Evolutionary conservation across 441 rosid species (phyloP).

Genomic region (Eruca vesicaria): DNA sequence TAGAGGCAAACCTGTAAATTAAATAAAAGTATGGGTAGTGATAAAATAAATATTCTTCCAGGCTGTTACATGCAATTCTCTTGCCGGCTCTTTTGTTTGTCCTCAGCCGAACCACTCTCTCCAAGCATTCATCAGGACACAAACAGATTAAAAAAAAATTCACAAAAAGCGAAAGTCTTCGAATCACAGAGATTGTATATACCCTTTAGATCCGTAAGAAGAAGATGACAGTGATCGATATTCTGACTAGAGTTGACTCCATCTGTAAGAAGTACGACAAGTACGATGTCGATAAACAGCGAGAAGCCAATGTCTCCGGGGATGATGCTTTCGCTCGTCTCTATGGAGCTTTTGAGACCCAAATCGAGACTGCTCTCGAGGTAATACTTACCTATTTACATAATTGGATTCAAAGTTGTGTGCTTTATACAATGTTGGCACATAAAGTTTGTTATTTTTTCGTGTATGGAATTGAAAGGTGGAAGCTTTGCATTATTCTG

Average conservation of each 20-base stretch:
- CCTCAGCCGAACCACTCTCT: conserved; percentile 1
- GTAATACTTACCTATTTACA: conserved; percentile 36
- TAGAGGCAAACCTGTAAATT: neutral
- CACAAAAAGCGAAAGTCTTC: neutral
- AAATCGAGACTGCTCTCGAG: conserved; percentile 79
- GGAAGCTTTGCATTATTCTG: neutral
- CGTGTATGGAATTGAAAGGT: neutral
- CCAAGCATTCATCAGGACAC: neutral
- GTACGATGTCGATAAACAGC: conserved; percentile 88
- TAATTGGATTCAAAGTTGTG: neutral
- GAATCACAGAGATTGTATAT: conserved; percentile 16
- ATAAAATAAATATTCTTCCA: neutral
- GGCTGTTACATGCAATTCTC: conserved; percentile 18
- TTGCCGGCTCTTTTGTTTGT: conserved; percentile 12
- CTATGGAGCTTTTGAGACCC: conserved; percentile 68
- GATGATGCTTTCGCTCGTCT: conserved; percentile 92
- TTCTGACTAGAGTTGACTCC: conserved; percentile 85
- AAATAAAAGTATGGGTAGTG: neutral
- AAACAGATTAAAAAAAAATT: conserved; percentile 10
- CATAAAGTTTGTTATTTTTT: neutral
- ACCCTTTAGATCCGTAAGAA: conserved; percentile 11
- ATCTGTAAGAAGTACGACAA: conserved; percentile 95
- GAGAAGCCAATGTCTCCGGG: conserved; percentile 75
- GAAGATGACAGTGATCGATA: conserved; percentile 92
- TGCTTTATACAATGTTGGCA: conserved; percentile 11